Evolutionary conservation across 345 rosid species (phyloP).

Genomic region (Salix brachista): DNA sequence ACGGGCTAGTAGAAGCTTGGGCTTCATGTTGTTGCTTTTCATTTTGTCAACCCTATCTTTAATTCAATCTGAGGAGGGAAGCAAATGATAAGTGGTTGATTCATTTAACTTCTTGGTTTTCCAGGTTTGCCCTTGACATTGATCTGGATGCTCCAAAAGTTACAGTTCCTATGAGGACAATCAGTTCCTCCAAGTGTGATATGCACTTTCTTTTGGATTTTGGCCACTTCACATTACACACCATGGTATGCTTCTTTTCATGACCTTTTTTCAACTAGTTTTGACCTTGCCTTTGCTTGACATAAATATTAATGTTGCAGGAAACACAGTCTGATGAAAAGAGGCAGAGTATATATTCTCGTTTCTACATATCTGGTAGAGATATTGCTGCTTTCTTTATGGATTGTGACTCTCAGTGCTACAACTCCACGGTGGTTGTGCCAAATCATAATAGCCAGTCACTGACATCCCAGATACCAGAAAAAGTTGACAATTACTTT

Average conservation of each 20-base stretch:
- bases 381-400: conserved; percentile 94
- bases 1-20: too few species aligned
- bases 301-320: conserved; percentile 39
- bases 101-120: conserved; percentile 21
- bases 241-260: conserved; percentile 51
- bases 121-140: conserved; percentile 94
- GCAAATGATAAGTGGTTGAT: neutral
- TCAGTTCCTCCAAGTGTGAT: conserved; percentile 59
- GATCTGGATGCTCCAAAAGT: conserved; percentile 99
- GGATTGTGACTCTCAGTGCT: conserved; percentile 56
- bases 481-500: conserved; percentile 45
- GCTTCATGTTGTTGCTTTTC: too few species aligned
- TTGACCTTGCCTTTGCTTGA: conserved; percentile 21
- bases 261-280: conserved; percentile 16
- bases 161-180: conserved; percentile 71
- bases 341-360: conserved; percentile 81
- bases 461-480: conserved; percentile 37
- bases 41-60: neutral
- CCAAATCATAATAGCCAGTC: conserved; percentile 41
- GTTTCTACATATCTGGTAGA: conserved; percentile 84
- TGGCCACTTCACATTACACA: conserved; percentile 87
- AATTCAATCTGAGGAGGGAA: neutral
- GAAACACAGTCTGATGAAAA: conserved; percentile 68
- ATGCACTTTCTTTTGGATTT: conserved; percentile 91
- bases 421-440: conserved; percentile 34